Conservation (phyloP, 2,329 filamentous ascomycete genomes). For the Scedosporium aurantiacum region DNA sequence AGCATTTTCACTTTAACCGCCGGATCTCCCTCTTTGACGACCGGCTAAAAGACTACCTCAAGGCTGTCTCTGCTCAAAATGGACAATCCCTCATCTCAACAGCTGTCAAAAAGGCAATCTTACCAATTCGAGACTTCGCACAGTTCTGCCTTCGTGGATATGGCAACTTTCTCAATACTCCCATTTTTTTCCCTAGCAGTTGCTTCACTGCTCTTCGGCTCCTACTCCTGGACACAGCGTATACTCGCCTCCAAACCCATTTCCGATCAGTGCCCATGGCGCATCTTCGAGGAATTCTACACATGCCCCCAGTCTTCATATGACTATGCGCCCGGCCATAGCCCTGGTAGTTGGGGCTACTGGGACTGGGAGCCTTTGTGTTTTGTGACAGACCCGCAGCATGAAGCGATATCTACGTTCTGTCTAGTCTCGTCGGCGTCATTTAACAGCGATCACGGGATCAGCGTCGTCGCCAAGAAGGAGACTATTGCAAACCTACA, state of each 20-base stretch:
- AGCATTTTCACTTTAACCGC: too few relatives aligned
- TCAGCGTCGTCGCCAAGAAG: not conserved
- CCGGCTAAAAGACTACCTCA: too few relatives aligned
- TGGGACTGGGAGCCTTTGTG: not conserved
- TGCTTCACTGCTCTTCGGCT: too few relatives aligned
- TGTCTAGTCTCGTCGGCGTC: not conserved
- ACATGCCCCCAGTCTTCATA: not conserved
- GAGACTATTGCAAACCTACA: not conserved
- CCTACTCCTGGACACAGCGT: not conserved
- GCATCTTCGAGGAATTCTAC: not conserved
- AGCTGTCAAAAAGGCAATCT: too few relatives aligned
- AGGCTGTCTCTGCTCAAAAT: too few relatives aligned
- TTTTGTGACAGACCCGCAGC: not conserved
- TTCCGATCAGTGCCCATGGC: not conserved
- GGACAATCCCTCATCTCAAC: too few relatives aligned
- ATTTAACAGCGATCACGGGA: not conserved
- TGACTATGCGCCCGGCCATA: not conserved
- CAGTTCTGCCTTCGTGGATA: too few relatives aligned
- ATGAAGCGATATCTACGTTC: not conserved
- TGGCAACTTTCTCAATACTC: too few relatives aligned
- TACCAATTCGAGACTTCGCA: too few relatives aligned
- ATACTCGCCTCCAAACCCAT: not conserved
- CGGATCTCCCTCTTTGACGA: too few relatives aligned
- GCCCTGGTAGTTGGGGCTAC: not conserved
- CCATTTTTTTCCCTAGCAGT: too few relatives aligned